Percentiles rank a stretch among this genome's conserved stretches.
Conservation (phyloP, 1,284 basidiomycete species). For the Ustilago tritici region DNA sequence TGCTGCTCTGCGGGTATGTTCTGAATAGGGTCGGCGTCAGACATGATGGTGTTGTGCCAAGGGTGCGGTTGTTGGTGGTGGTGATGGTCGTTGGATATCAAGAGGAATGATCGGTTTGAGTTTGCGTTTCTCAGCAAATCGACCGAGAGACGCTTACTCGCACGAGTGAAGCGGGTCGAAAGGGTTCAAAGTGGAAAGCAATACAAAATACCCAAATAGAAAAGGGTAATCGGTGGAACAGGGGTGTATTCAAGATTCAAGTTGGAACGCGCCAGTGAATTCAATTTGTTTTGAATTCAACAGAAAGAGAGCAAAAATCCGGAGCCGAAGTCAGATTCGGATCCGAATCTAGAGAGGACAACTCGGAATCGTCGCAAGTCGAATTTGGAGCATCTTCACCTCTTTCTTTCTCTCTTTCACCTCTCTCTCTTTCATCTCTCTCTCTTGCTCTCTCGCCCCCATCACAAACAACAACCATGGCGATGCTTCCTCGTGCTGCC, state of each 20-base stretch:
- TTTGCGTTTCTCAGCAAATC: not conserved
- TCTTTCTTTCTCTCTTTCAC: conserved; percentile 10
- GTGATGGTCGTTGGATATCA: not conserved
- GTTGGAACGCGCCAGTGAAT: not conserved
- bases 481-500: conserved; percentile 62
- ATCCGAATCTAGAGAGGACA: not conserved
- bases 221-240: not conserved
- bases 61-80: not conserved
- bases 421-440: conserved; percentile 7
- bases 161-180: too few species aligned
- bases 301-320: conserved; percentile 18
- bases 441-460: conserved; percentile 1
- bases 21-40: conserved; percentile 30
- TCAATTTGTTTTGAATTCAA: not conserved
- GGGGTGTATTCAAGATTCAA: not conserved
- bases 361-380: not conserved
- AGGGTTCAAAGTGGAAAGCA: too few species aligned
- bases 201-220: not conserved
- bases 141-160: too few species aligned
- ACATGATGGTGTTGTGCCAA: conserved; percentile 18
- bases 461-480: conserved; percentile 47
- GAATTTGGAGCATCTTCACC: conserved; percentile 1
- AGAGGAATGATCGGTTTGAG: not conserved
- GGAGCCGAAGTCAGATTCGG: conserved; percentile 30
- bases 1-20: conserved; percentile 70